Conservation (phyloP, 805 yeast species). For the Kodamaea lidongshanica region DNA sequence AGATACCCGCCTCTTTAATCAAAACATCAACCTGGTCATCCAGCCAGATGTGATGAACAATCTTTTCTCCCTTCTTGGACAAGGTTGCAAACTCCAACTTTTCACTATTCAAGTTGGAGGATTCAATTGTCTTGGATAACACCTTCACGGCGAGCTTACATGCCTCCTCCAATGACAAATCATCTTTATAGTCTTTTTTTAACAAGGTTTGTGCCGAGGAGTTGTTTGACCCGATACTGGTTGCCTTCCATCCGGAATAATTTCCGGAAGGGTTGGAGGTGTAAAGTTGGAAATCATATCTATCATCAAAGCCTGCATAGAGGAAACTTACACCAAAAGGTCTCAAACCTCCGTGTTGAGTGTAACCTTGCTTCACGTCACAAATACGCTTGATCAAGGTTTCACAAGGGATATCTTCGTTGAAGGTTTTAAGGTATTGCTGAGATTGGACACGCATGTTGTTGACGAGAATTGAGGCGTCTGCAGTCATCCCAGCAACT, state of each 20-base stretch:
- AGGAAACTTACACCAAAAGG: conserved; percentile 97
- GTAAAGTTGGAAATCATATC: conserved; percentile 84
- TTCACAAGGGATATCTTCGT: conserved; percentile 93
- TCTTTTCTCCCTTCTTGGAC: conserved; percentile 39
- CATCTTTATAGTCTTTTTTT: conserved; percentile 92
- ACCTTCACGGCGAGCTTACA: conserved; percentile 85
- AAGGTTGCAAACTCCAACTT: conserved; percentile 90
- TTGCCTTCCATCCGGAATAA: conserved; percentile 98
- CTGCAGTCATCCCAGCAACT: conserved; percentile 98
- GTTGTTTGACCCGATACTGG: conserved; percentile 92
- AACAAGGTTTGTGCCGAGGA: conserved; percentile 92
- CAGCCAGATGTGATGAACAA: conserved; percentile 69
- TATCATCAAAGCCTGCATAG: conserved; percentile 91
- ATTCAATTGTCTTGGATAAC: conserved; percentile 88
- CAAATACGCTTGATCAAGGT: conserved; percentile 81
- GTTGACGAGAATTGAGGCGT: conserved; percentile 85
- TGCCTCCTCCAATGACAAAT: conserved; percentile 66
- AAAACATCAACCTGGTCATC: conserved; percentile 71
- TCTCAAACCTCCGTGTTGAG: conserved; percentile 97
- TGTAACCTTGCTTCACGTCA: conserved; percentile 94
- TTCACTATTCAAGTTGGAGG: conserved; percentile 76
- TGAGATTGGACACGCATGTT: conserved; percentile 85
- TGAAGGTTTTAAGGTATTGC: conserved; percentile 74
- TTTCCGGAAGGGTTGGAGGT: conserved; percentile 97
- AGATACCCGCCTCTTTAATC: conserved; percentile 66